Evolutionary conservation across 257 asterid species (phyloP), one percentile per base, ranked within the genome.

Genomic region (Henckelia pumila): DNA sequence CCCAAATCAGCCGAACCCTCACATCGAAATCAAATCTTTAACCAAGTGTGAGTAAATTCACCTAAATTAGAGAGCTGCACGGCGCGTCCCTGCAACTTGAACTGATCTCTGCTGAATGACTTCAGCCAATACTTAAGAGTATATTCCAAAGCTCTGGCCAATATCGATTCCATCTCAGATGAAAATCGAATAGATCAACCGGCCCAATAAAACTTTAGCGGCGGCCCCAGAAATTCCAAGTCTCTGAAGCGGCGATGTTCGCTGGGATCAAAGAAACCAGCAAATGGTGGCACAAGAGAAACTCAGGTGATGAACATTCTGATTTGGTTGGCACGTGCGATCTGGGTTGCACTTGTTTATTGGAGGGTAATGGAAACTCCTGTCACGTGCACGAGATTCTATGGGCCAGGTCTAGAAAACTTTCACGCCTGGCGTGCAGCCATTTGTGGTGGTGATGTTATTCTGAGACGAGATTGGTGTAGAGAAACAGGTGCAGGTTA

Each of bases 71-170:
- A 93, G 61, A 94, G 97, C 37, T 88, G 97, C 0, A 77, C 96
- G 7, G 87, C 84, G 33, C 91, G 95, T 2, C 99, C 99, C 73
- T 91, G 95, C 82, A 91, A 83, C 80, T 91, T 94, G 82, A 91
- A 91, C 87, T 94, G 97, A 87, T 94, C 97, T 80, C 99, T 81
- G 69, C 81, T 77, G 83, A 91, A 94, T 0, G 99, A 90, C 80
- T 86, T 94, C 75, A 94, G 75, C 97, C 97, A 94, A 73, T 94
- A 94, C 85, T 94, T 94, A 33, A 94, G 82, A 56, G 99, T 94
- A 67, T 91, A 94, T 79, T 94, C 99, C 69, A 94, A 74, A 44
- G 99, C 99, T 78, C 90, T 83, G 26, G 95, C 99, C 76, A 94
- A 22, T 68, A 94, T 91, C 56, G 99, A 88, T 74, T 91, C 97